Percentiles rank a stretch among this genome's conserved stretches.
Evolutionary conservation across 2,329 filamentous ascomycete species (phyloP).

Genomic region (Pseudogymnoascus sp.): DNA sequence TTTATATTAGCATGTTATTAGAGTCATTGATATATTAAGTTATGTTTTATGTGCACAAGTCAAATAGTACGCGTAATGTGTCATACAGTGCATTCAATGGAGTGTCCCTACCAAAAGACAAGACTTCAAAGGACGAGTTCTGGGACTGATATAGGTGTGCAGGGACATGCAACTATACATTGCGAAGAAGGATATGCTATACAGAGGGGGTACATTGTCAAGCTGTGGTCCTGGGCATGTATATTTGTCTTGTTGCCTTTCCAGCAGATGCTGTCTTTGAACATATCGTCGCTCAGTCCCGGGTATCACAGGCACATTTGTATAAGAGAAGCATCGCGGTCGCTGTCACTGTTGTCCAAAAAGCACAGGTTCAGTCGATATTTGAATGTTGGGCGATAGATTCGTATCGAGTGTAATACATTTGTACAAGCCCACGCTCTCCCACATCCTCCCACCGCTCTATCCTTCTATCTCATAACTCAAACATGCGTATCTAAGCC

Average conservation of each 20-base stretch:
- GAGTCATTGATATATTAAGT: neutral
- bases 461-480: neutral
- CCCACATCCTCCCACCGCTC: conserved; percentile 8
- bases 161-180: neutral
- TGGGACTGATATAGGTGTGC: neutral
- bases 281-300: neutral
- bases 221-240: neutral
- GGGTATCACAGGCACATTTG: neutral
- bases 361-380: neutral
- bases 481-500: conserved; percentile 17
- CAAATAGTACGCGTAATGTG: neutral
- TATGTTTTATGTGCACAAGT: neutral
- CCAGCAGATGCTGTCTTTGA: neutral
- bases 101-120: neutral
- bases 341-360: neutral
- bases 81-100: neutral
- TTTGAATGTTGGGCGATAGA: conserved; percentile 8
- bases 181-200: neutral
- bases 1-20: neutral
- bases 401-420: conserved; percentile 20
- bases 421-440: conserved; percentile 23
- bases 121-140: neutral
- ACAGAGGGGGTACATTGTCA: neutral
- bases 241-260: neutral
- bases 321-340: neutral